Evolutionary conservation across 1,139 yeast genomes (phyloP).

Genomic region (Zygosaccharomyces pseudobailii): DNA sequence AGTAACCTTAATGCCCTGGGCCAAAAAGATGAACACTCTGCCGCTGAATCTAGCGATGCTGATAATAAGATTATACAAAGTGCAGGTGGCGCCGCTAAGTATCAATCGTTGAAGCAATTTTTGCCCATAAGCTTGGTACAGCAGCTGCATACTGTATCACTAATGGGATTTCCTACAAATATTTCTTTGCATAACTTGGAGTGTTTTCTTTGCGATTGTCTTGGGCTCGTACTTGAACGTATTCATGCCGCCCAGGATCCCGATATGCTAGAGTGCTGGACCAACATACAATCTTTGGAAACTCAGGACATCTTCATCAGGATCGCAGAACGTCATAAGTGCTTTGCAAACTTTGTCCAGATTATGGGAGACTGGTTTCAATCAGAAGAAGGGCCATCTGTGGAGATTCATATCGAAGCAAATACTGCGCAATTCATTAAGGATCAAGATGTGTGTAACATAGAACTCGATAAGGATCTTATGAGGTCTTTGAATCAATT

Average conservation of each 20-base stretch:
- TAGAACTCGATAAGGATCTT: constrained; percentile 5
- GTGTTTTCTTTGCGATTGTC: constrained; percentile 6
- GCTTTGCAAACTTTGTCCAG: constrained; percentile 5
- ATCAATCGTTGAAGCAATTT: constrained; percentile 22
- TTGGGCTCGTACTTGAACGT: background rate
- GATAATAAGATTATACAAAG: background rate
- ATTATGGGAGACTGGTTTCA: constrained; percentile 3
- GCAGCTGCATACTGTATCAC: constrained; percentile 24
- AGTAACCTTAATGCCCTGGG: background rate
- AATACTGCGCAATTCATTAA: constrained; percentile 19
- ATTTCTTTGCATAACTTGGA: constrained; percentile 11
- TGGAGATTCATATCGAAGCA: constrained; percentile 18
- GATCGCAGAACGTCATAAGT: constrained; percentile 8
- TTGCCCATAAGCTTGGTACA: constrained; percentile 25
- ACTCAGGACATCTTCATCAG: constrained; percentile 22
- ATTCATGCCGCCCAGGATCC: constrained; percentile 2
- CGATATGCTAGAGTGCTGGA: constrained; percentile 10
- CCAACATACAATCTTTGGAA: constrained; percentile 13
- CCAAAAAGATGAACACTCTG: background rate
- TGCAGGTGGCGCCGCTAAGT: constrained; percentile 7
- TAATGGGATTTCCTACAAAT: constrained; percentile 15
- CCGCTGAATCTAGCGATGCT: background rate
- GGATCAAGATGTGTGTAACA: constrained; percentile 6
- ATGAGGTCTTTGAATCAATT: constrained; percentile 3
- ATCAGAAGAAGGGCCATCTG: background rate